These are phyloP conservation scores for Phyllosticta citriasiana DNA, from an alignment of 2,329 filamentous ascomycete species.

Conservation along the genomic window DNA sequence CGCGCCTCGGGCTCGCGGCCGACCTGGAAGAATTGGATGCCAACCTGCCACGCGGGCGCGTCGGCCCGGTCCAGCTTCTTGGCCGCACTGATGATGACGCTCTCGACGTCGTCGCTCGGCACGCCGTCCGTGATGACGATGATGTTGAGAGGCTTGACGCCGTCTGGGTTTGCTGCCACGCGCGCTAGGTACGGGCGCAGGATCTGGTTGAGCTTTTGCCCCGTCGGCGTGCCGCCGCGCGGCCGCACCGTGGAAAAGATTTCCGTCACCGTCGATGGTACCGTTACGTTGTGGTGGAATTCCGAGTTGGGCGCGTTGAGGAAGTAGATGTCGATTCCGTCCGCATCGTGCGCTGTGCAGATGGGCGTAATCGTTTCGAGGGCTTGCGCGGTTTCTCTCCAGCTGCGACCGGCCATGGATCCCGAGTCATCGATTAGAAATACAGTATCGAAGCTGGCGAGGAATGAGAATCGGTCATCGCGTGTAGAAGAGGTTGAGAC, in stretches of 20 bases:
- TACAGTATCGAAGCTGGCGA: conserved; percentile 71
- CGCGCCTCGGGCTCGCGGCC: conserved; percentile 60
- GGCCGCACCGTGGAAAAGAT: conserved; percentile 65
- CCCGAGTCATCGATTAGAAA: conserved; percentile 90
- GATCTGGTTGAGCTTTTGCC: conserved; percentile 59
- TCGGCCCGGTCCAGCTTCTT: conserved; percentile 58
- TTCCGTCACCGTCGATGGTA: conserved; percentile 46
- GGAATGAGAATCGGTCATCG: conserved; percentile 66
- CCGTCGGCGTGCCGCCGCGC: conserved; percentile 61
- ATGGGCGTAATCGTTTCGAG: conserved; percentile 69
- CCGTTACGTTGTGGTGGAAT: conserved; percentile 56
- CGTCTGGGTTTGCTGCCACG: conserved; percentile 39
- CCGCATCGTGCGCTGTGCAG: conserved; percentile 66
- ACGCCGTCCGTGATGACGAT: conserved; percentile 89
- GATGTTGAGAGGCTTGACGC: conserved; percentile 72
- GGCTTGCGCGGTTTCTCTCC: conserved; percentile 63
- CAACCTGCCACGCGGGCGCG: conserved; percentile 72
- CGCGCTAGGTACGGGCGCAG: conserved; percentile 59
- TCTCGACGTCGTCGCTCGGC: conserved; percentile 69
- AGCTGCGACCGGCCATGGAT: conserved; percentile 69
- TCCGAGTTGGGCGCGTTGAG: conserved; percentile 57
- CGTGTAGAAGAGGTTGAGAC: conserved; percentile 11
- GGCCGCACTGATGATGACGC: conserved; percentile 56
- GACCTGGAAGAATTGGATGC: conserved; percentile 94
- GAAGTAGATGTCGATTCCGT: conserved; percentile 89